Percentiles rank a stretch among this genome's conserved stretches.
These are phyloP conservation scores for Rhizophlyctis rosea DNA, from an alignment of 192 early-diverging fungal genomes.

Conservation along the genomic window DNA sequence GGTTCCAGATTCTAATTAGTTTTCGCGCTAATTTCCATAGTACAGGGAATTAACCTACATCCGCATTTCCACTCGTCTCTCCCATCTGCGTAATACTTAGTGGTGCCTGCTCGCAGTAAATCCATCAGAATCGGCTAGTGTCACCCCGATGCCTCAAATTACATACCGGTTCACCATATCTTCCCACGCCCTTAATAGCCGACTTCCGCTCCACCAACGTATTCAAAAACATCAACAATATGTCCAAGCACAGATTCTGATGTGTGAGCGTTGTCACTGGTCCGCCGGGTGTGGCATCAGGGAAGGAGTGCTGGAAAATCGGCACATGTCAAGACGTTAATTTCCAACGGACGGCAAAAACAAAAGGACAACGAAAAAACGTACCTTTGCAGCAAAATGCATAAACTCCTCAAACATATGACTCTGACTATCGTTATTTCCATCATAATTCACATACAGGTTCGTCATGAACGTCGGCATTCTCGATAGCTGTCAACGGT, in stretches of 20 bases:
- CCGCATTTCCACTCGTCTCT: no score
- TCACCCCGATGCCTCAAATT: no score
- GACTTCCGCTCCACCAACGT: slow-evolving; percentile 66
- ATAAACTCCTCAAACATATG: slow-evolving; percentile 88
- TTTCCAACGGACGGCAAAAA: no score
- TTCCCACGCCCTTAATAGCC: no score
- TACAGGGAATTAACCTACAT: no score
- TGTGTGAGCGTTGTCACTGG: slow-evolving; percentile 42
- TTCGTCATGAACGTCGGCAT: slow-evolving; percentile 77
- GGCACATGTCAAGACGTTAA: no score
- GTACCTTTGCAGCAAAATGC: slow-evolving; percentile 71
- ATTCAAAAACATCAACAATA: slow-evolving; percentile 65
- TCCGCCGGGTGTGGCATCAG: slow-evolving; percentile 66
- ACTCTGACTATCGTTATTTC: slow-evolving; percentile 67
- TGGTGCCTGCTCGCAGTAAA: no score
- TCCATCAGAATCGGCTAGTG: no score
- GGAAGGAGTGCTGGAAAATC: slow-evolving; percentile 66
- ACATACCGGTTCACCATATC: no score
- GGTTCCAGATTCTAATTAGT: no score
- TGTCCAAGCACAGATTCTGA: slow-evolving; percentile 73
- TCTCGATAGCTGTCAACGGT: slow-evolving; percentile 59
- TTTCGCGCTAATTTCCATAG: no score
- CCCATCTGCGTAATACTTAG: no score
- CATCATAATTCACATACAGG: slow-evolving; percentile 94
- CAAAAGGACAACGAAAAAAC: not conserved